Evolutionary conservation across 2,329 filamentous ascomycete genomes (phyloP).

Genomic region (Pochonia chlamydosporia): DNA sequence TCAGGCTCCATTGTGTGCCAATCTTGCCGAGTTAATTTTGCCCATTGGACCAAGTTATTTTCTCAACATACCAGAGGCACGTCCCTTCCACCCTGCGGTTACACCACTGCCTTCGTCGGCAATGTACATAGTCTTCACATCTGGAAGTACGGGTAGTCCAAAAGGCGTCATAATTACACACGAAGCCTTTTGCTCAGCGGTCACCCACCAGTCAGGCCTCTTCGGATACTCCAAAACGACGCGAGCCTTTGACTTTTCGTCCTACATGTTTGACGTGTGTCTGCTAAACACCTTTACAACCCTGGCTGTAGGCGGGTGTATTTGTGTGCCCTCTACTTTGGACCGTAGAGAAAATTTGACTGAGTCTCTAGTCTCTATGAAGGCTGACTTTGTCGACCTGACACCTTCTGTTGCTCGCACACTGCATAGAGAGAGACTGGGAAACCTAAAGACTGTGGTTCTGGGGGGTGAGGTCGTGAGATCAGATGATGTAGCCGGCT

Average conservation of each 20-base stretch:
- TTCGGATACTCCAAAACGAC: neutral
- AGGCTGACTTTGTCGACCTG: neutral
- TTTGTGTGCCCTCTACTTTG: neutral
- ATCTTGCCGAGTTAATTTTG: neutral
- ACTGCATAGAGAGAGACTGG: neutral
- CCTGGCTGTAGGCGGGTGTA: neutral
- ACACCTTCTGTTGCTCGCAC: neutral
- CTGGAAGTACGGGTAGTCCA: neutral
- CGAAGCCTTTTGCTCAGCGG: neutral
- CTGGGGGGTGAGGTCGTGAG: neutral
- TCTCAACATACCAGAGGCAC: too few relatives aligned
- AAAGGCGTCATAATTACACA: neutral
- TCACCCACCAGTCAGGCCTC: neutral
- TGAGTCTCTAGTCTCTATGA: slow-evolving; percentile 1
- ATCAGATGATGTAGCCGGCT: neutral
- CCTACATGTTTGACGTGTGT: too few relatives aligned
- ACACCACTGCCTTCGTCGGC: neutral
- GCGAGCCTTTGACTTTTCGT: neutral
- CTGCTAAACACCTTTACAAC: neutral
- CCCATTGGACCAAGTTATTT: neutral
- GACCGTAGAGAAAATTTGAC: neutral
- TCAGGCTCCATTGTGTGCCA: neutral
- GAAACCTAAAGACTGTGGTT: neutral
- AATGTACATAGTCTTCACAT: neutral
- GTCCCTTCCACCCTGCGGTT: too few relatives aligned